phyloP scores from a whole-genome alignment of 257 asterid genomes.

The Lavandula angustifolia region DNA sequence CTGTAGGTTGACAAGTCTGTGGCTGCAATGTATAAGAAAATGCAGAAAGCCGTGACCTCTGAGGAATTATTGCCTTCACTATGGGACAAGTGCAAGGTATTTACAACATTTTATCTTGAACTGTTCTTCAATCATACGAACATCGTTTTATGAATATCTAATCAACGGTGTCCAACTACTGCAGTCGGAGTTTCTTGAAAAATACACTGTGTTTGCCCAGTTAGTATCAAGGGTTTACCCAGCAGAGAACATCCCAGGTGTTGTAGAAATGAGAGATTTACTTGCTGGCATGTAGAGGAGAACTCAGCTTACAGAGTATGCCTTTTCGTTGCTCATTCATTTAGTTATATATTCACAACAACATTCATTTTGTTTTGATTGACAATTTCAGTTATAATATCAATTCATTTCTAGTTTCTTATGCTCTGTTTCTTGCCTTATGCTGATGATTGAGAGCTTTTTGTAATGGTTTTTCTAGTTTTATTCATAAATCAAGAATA shows the following conservation, averaged over 20 bases:
- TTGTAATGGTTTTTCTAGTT: no score
- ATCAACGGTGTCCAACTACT: conserved; percentile 24
- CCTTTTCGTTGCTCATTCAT: conserved; percentile 1
- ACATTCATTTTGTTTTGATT: neutral
- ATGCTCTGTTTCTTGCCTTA: neutral
- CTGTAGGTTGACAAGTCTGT: conserved; percentile 88
- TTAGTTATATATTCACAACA: neutral
- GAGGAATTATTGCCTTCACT: conserved; percentile 96
- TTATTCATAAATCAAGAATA: no score
- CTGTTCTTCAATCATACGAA: neutral
- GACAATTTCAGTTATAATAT: neutral
- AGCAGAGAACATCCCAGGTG: conserved; percentile 73
- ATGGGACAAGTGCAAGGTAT: conserved; percentile 99
- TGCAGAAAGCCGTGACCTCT: conserved; percentile 80
- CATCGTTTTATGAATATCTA: neutral
- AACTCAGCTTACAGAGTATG: conserved; percentile 22
- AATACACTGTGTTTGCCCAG: conserved; percentile 80
- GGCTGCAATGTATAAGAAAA: conserved; percentile 74
- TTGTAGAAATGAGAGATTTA: conserved; percentile 71
- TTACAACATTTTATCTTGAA: conserved; percentile 20
- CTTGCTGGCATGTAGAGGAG: conserved; percentile 71
- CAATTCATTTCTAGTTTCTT: neutral
- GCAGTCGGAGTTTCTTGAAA: conserved; percentile 93
- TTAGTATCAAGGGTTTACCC: conserved; percentile 84
- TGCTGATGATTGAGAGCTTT: no score